A percentile compares a stretch with the other conserved stretches of the same genome.
Conservation (phyloP, 73 alveolate species). For the Uronychia setigera region DNA sequence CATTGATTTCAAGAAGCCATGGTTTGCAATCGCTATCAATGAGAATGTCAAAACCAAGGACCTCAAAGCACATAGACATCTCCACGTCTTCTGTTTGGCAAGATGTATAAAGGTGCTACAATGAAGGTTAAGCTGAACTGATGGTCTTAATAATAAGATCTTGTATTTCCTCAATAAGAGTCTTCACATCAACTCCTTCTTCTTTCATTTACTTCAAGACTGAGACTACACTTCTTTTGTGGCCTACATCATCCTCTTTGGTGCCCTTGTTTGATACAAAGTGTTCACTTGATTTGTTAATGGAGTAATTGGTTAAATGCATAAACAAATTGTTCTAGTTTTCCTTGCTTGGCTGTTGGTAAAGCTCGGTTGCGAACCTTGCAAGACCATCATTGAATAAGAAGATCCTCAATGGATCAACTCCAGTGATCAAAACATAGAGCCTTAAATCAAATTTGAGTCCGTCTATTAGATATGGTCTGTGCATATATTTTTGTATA, state of each 20-base stretch:
- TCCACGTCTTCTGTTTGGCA: conserved; percentile 74
- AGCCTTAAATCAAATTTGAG: conserved; percentile 85
- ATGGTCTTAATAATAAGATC: conserved; percentile 89
- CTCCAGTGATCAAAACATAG: conserved; percentile 78
- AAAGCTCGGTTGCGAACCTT: conserved; percentile 87
- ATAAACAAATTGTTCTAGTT: conserved; percentile 72
- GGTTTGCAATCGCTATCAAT: conserved; percentile 82
- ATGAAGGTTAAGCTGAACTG: conserved; percentile 75
- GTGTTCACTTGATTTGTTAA: conserved; percentile 57
- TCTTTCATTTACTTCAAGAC: conserved; percentile 32
- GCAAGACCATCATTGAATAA: conserved; percentile 82
- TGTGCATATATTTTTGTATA: conserved; percentile 75
- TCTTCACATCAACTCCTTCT: conserved; percentile 60
- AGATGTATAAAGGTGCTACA: conserved; percentile 67
- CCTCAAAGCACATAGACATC: conserved; percentile 86
- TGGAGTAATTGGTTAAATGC: conserved; percentile 89
- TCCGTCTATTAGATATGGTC: conserved; percentile 78
- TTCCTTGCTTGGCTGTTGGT: conserved; percentile 34
- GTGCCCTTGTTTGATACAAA: conserved; percentile 17
- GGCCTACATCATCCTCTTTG: conserved; percentile 54
- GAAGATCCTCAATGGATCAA: conserved; percentile 86
- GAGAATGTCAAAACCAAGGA: conserved; percentile 92
- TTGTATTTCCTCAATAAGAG: conserved; percentile 68
- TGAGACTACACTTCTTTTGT: conserved; percentile 69
- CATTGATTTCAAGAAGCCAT: conserved; percentile 93